These are phyloP conservation scores for Quillaja saponaria DNA, from an alignment of 306 rosid genomes.

Conservation along the genomic window DNA sequence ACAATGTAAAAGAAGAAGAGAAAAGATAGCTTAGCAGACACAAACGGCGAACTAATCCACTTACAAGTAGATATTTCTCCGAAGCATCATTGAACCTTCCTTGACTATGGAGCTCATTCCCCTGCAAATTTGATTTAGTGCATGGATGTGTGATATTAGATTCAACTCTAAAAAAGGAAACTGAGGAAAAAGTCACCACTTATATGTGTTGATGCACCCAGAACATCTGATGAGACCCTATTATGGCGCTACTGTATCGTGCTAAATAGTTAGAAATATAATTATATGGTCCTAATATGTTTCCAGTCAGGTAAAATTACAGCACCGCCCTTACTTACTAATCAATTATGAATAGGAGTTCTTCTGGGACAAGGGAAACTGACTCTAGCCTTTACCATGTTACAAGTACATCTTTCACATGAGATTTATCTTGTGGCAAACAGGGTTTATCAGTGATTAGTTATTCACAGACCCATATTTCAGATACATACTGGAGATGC, in stretches of 20 bases:
- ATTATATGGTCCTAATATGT: background rate
- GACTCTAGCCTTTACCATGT: background rate
- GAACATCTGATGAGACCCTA: constrained; percentile 14
- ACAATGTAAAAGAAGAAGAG: background rate
- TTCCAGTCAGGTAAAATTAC: background rate
- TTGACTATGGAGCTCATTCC: constrained; percentile 80
- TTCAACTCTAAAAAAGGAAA: constrained; percentile 21
- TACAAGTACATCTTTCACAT: background rate
- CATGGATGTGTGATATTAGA: constrained; percentile 20
- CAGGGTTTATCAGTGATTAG: background rate
- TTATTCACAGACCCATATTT: constrained; percentile 4
- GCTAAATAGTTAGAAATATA: constrained; percentile 1
- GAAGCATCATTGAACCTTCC: constrained; percentile 73
- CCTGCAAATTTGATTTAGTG: constrained; percentile 57
- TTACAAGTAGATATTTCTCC: constrained; percentile 75
- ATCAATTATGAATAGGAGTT: background rate
- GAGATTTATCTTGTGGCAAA: constrained; percentile 5
- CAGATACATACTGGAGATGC: background rate
- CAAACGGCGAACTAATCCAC: constrained; percentile 24
- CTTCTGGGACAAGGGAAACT: constrained; percentile 7
- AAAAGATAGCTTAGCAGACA: constrained; percentile 17
- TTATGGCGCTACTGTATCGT: background rate
- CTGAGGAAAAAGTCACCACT: constrained; percentile 7
- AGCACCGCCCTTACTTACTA: background rate
- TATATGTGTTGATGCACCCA: constrained; percentile 3